Evolutionary conservation across 148 eudicot genomes (phyloP).

Genomic region (Arbutus unedo): DNA sequence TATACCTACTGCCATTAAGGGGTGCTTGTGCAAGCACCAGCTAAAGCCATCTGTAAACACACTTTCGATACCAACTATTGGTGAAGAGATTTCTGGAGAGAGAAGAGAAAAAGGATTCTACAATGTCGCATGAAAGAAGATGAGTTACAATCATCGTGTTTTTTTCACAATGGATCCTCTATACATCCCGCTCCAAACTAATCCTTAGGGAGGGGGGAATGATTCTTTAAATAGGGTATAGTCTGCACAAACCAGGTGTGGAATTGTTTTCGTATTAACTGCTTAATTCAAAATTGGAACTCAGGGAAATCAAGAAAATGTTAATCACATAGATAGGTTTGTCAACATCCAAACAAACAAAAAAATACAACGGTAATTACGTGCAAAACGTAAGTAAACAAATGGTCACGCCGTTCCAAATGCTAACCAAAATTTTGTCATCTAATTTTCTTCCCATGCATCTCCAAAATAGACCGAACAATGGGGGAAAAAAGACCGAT

Average conservation of each 20-base stretch:
- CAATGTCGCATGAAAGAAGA: not conserved
- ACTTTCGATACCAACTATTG: not conserved
- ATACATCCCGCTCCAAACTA: not conserved
- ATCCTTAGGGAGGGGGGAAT: not conserved
- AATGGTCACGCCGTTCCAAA: not conserved
- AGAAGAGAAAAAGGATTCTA: not conserved
- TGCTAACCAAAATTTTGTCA: not conserved
- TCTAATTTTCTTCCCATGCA: not conserved
- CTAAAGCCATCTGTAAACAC: not conserved
- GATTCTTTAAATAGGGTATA: not conserved
- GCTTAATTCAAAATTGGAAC: not conserved
- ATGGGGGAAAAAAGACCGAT: not conserved
- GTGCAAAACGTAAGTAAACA: not conserved
- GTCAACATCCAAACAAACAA: not conserved
- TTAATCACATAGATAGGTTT: not conserved
- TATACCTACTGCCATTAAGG: not conserved
- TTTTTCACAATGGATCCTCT: not conserved
- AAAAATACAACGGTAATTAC: not conserved
- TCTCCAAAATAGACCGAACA: not conserved
- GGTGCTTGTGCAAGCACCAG: not conserved
- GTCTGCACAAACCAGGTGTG: not conserved
- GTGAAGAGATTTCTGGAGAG: not conserved
- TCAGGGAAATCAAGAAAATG: not conserved
- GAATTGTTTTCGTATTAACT: not conserved
- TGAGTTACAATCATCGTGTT: not conserved